Evolutionary conservation across 495 filamentous ascomycete genomes (phyloP).

Genomic region (Clavariopsis aquatica): DNA sequence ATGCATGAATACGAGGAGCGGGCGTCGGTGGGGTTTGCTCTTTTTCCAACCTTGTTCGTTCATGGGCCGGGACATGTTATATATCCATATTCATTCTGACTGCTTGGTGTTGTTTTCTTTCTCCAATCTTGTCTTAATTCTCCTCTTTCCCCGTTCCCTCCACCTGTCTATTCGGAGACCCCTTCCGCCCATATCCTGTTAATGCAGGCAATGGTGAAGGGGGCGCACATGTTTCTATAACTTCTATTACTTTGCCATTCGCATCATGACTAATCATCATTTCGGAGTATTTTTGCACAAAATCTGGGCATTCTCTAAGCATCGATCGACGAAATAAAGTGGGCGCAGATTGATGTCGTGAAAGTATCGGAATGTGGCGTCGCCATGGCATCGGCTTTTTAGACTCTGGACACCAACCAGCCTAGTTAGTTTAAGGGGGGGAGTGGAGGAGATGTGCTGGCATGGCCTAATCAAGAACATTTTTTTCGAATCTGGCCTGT

Average conservation of each 20-base stretch:
- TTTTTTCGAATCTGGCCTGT: background rate
- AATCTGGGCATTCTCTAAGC: background rate
- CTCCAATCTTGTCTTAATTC: conserved; percentile 1
- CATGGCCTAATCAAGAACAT: background rate
- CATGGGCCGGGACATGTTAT: conserved; percentile 28
- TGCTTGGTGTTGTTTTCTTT: background rate
- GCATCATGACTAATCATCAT: background rate
- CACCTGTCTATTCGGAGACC: background rate
- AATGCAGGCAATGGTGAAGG: conserved; percentile 1
- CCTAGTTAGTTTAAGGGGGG: background rate
- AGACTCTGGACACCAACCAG: background rate
- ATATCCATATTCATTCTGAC: conserved; percentile 27
- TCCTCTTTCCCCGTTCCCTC: background rate
- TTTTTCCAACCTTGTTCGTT: conserved; percentile 4
- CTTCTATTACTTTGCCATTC: background rate
- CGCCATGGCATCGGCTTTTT: background rate
- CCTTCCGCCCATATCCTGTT: background rate
- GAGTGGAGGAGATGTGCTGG: background rate
- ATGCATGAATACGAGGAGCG: conserved; percentile 23
- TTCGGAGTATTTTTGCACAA: background rate
- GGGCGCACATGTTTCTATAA: background rate
- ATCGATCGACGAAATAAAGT: background rate
- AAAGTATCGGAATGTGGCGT: background rate
- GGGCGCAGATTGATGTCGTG: background rate
- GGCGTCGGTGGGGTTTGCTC: background rate